These are phyloP conservation scores for Apiospora sp. DNA, from an alignment of 2,329 filamentous ascomycete species.

Conservation along the genomic window DNA sequence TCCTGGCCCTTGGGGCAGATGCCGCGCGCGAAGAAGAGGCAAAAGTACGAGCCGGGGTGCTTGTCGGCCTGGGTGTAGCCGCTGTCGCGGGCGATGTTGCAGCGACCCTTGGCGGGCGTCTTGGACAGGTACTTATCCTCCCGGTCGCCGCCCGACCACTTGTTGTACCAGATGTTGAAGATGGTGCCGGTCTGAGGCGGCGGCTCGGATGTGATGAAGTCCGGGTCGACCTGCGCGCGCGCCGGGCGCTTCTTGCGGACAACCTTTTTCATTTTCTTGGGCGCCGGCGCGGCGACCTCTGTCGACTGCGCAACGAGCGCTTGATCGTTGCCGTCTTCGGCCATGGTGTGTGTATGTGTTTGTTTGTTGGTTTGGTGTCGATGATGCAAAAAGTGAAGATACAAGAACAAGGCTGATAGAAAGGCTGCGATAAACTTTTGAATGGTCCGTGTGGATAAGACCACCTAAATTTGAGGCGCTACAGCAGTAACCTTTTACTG, in stretches of 20 bases:
- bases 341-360: background rate
- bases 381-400: slow-evolving; percentile 11
- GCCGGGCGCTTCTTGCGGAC: slow-evolving; percentile 88
- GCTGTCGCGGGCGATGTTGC: slow-evolving; percentile 81
- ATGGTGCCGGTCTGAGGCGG: slow-evolving; percentile 93
- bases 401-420: slow-evolving; percentile 1
- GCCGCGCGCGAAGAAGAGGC: slow-evolving; percentile 88
- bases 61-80: slow-evolving; percentile 83
- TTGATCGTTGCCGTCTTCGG: slow-evolving; percentile 37
- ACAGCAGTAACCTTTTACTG: background rate
- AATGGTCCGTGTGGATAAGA: slow-evolving; percentile 9
- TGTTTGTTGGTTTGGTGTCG: background rate
- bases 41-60: slow-evolving; percentile 85
- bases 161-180: slow-evolving; percentile 99
- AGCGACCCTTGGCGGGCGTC: slow-evolving; percentile 82
- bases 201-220: slow-evolving; percentile 81
- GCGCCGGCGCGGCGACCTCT: slow-evolving; percentile 56
- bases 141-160: slow-evolving; percentile 94
- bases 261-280: slow-evolving; percentile 85
- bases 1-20: slow-evolving; percentile 86
- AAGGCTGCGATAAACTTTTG: slow-evolving; percentile 17
- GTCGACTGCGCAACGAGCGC: slow-evolving; percentile 41
- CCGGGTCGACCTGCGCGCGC: slow-evolving; percentile 87
- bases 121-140: slow-evolving; percentile 91
- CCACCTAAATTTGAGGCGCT: background rate